These are phyloP conservation scores for Hevea brasiliensis DNA, from an alignment of 345 rosid genomes.

Conservation along the genomic window DNA sequence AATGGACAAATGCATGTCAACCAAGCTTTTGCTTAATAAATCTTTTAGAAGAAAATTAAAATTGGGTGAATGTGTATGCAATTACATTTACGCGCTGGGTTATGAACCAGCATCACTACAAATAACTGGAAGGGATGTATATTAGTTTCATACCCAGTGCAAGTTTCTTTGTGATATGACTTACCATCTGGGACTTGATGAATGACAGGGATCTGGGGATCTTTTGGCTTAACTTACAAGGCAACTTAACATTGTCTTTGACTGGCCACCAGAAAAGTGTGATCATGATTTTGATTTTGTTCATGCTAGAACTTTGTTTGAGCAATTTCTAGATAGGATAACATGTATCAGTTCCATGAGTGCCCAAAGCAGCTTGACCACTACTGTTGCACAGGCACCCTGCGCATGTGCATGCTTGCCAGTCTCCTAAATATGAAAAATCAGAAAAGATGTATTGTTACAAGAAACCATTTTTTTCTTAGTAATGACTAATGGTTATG, in stretches of 20 bases:
- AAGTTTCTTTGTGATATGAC: background rate
- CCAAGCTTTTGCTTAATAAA: slow-evolving; percentile 10
- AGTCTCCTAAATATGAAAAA: background rate
- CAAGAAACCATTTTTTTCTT: background rate
- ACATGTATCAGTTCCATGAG: background rate
- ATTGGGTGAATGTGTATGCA: background rate
- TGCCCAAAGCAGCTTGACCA: background rate
- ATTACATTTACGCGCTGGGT: too few species aligned
- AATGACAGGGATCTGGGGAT: background rate
- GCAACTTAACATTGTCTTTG: background rate
- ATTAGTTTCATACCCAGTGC: background rate
- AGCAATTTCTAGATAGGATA: background rate
- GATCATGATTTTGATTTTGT: background rate
- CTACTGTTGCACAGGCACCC: background rate
- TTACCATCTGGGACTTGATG: background rate
- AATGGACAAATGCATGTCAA: background rate
- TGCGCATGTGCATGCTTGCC: background rate
- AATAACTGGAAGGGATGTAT: background rate
- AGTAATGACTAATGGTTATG: slow-evolving; percentile 1
- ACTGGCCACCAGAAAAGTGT: background rate
- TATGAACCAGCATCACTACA: background rate
- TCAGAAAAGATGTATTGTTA: background rate
- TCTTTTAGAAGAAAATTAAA: background rate
- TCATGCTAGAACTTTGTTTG: background rate
- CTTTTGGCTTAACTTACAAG: background rate